Evolutionary conservation across 305 asterid genomes (phyloP).

Genomic region (Vinca major): DNA sequence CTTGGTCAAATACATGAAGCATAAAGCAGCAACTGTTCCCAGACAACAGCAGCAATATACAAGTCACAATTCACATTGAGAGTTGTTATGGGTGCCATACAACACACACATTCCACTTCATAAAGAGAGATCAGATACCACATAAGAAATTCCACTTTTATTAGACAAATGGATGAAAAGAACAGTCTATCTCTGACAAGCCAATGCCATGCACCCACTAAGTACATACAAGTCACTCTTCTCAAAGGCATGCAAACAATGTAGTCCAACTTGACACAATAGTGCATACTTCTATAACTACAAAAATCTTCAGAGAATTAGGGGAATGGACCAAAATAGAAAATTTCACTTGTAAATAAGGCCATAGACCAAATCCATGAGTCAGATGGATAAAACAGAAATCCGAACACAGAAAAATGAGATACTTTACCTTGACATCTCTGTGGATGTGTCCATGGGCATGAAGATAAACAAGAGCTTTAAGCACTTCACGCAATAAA

Average conservation of each 20-base stretch:
- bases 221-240: not conserved
- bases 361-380: not conserved
- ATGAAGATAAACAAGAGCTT: constrained; percentile 94
- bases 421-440: constrained; percentile 73
- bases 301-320: not conserved
- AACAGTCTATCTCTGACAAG: too few species aligned
- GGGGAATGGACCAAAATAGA: not conserved
- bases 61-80: not conserved
- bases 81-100: not conserved
- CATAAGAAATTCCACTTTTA: not conserved
- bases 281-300: not conserved
- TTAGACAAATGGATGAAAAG: not conserved
- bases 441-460: constrained; percentile 85
- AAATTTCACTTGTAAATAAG: not conserved
- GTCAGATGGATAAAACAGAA: constrained; percentile 5
- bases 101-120: constrained; percentile 1
- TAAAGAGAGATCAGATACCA: not conserved
- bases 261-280: not conserved
- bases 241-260: not conserved
- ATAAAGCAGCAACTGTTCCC: not conserved
- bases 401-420: constrained; percentile 12
- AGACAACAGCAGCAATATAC: not conserved
- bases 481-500: constrained; percentile 73
- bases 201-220: not conserved
- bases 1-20: constrained; percentile 2